Conservation (phyloP, 73 alveolate species). For the Paramecium caudatum region DNA sequence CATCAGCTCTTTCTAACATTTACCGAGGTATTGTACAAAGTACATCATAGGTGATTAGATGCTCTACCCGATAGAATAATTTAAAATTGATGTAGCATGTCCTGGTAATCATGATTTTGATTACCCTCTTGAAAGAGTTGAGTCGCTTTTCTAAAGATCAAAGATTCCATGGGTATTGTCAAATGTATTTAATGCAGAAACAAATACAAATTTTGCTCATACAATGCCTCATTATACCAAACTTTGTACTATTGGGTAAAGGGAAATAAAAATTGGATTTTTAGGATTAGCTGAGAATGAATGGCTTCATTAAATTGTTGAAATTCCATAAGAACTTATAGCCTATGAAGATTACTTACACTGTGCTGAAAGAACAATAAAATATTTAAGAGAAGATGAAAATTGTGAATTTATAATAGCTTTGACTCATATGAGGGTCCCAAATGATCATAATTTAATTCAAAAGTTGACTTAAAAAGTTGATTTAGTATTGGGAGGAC, state of each 20-base stretch:
- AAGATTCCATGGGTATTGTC: conserved; percentile 18
- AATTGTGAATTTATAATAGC: conserved; percentile 5
- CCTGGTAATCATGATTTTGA: conserved; percentile 66
- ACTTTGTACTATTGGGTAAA: neutral
- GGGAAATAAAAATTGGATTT: conserved; percentile 80
- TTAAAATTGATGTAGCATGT: conserved; percentile 82
- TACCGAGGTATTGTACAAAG: conserved; percentile 6
- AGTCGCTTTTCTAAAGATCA: neutral
- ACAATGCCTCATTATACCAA: neutral
- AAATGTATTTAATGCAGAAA: conserved; percentile 23
- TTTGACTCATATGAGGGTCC: conserved; percentile 59
- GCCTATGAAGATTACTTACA: conserved; percentile 64
- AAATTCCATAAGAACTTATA: neutral
- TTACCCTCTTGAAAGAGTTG: neutral
- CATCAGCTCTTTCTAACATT: conserved; percentile 82
- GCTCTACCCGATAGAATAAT: conserved; percentile 78
- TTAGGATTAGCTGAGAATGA: conserved; percentile 87
- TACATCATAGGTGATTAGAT: conserved; percentile 79
- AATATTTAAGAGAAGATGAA: neutral
- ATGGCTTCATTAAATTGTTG: conserved; percentile 79
- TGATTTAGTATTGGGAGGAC: conserved; percentile 89
- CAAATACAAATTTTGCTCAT: conserved; percentile 9
- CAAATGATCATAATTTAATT: conserved; percentile 81
- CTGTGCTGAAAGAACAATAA: conserved; percentile 11
- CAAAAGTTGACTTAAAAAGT: conserved; percentile 65